Evolutionary conservation across 176 grass and related monocot species (phyloP), one percentile per base, ranked within the genome.

Genomic region (Leersia perrieri): DNA sequence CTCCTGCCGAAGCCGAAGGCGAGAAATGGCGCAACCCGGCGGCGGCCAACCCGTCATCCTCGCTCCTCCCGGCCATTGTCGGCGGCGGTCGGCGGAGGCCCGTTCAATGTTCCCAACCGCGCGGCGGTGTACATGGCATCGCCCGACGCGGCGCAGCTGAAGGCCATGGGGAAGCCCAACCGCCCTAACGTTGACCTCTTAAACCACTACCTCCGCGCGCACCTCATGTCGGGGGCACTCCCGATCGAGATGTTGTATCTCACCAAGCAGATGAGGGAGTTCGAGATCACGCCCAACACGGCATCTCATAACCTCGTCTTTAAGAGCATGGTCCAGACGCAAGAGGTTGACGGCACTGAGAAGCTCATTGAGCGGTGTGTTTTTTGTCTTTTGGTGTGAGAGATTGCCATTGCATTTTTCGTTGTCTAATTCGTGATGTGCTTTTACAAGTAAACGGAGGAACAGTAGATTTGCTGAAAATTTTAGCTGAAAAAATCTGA

Each of bases 231-330:
- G 58, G 84, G 72, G n/a, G 88, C 88, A 9, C 11, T 22, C 11
- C 83, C 92, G 14, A 78, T 79, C 33, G 86, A 90, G 61, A 80
- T 96, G 73, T 85, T 96, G 33, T 90, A 99, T 75, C 84, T 96
- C 33, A 87, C 88, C 20, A 86, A 94, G 14, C 84, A 91, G 87
- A 95, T 99, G 96, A 90, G 86, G 10, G 90, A 91, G 61, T 95
- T 94, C 80, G 80, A 87, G 58, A 68, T 99, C 74, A 55, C 53
- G 42, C 93, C 96, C 30, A 95, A 93, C 81, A 87, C 92, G 0
- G 93, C 97, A 45, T 99, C 97, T 3, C 89, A 90, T 64, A 99
- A 96, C 75, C 88, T 99, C 79, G 90, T 99, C n/a, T 86, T 99
- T 78, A 85, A 82, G 84, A 87, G 75, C 57, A 83, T 87, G 89